These are phyloP conservation scores for Suaeda aralocaspica DNA, from an alignment of 148 eudicot genomes.

Conservation along the genomic window DNA sequence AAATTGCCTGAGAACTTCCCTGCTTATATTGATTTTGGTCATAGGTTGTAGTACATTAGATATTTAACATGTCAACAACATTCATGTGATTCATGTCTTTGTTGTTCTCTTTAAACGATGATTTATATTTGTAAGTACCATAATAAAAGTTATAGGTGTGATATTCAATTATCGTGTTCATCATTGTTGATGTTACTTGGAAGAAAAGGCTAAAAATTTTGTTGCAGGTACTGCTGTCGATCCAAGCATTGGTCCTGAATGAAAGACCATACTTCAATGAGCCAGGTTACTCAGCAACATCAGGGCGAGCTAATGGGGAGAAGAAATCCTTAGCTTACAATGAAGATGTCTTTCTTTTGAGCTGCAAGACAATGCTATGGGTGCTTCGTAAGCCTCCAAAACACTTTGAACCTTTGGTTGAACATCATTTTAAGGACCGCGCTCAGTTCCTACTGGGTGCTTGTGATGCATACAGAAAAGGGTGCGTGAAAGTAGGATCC, in stretches of 20 bases:
- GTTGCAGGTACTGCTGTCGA: constrained; percentile 59
- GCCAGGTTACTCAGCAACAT: constrained; percentile 29
- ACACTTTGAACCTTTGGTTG: constrained; percentile 42
- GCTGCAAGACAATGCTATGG: constrained; percentile 52
- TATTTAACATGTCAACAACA: too few relatives aligned
- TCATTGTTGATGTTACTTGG: background rate
- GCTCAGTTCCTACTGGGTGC: constrained; percentile 34
- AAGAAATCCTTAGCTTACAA: constrained; percentile 40
- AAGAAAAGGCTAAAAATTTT: background rate
- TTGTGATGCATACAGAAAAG: constrained; percentile 36
- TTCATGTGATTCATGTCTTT: too few relatives aligned
- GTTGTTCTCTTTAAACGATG: too few relatives aligned
- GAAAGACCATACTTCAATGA: constrained; percentile 70
- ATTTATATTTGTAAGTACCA: too few relatives aligned
- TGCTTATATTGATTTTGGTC: too few relatives aligned
- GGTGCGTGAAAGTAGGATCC: constrained; percentile 31
- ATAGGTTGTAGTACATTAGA: too few relatives aligned
- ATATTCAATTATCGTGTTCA: background rate
- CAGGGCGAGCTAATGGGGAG: constrained; percentile 27
- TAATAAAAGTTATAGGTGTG: background rate
- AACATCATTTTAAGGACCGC: constrained; percentile 35
- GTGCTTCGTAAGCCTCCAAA: constrained; percentile 41
- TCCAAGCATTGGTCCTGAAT: constrained; percentile 81
- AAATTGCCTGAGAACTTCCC: too few relatives aligned
- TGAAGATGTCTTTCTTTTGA: constrained; percentile 37